Conservation (phyloP, 768 basidiomycete species). For the Lactarius akahatsu region DNA sequence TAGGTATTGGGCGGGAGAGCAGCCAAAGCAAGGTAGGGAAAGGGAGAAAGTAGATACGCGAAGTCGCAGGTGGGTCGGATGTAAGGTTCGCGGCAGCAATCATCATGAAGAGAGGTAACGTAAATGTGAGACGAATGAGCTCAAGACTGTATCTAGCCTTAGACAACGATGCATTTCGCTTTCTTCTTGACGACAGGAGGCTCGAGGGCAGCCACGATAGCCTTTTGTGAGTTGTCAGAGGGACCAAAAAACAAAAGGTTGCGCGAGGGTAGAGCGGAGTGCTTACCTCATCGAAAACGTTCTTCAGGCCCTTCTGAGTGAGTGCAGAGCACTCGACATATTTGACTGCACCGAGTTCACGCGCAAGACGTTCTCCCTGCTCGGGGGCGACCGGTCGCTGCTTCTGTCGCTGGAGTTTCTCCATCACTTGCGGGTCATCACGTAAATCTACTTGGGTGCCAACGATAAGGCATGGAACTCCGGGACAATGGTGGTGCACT, state of each 20-base stretch:
- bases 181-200: conserved; percentile 88
- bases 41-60: conserved; percentile 25
- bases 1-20: conserved; percentile 30
- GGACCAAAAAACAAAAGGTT: not conserved
- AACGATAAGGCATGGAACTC: conserved; percentile 98
- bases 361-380: conserved; percentile 91
- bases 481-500: conserved; percentile 99
- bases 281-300: conserved; percentile 98
- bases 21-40: conserved; percentile 30
- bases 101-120: conserved; percentile 27
- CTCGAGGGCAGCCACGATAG: conserved; percentile 97
- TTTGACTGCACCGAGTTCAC: conserved; percentile 97
- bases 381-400: conserved; percentile 88
- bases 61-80: conserved; percentile 22
- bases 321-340: conserved; percentile 99
- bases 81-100: conserved; percentile 25
- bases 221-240: conserved; percentile 47
- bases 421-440: conserved; percentile 88
- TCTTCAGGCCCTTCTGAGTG: conserved; percentile 99
- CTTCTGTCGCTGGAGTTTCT: conserved; percentile 95
- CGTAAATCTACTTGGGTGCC: conserved; percentile 98
- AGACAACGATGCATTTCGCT: conserved; percentile 83
- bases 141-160: conserved; percentile 40
- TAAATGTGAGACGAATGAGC: conserved; percentile 23
- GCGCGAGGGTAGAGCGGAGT: not conserved